Conservation (phyloP, 2,329 filamentous ascomycete species). For the Davidsoniella neocaledoniae region DNA sequence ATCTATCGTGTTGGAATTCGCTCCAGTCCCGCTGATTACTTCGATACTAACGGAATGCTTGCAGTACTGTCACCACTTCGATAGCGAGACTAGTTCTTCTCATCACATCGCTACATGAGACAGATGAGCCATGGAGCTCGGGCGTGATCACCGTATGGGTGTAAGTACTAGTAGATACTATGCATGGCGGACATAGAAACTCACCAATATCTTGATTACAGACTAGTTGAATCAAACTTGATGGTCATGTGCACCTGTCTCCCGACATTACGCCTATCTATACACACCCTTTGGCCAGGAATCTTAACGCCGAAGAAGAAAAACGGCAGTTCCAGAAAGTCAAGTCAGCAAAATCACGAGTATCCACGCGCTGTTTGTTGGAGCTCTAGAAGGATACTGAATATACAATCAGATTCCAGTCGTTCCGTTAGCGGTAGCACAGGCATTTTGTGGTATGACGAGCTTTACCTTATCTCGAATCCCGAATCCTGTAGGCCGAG, state of each 20-base stretch:
- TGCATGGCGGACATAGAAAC: not conserved
- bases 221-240: not conserved
- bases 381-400: too few species aligned
- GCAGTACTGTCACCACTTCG: not conserved
- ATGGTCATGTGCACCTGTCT: slow-evolving; percentile 2
- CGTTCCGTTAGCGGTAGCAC: too few species aligned
- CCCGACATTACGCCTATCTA: not conserved
- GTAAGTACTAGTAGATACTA: not conserved
- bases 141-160: not conserved
- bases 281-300: not conserved
- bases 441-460: too few species aligned
- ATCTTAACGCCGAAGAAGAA: too few species aligned
- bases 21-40: not conserved
- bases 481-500: too few species aligned
- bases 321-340: too few species aligned
- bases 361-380: too few species aligned
- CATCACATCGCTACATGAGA: not conserved
- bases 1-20: not conserved
- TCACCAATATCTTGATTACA: not conserved
- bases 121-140: not conserved
- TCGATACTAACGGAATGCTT: too few species aligned
- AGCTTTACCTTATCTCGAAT: too few species aligned
- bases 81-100: not conserved
- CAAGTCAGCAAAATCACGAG: too few species aligned
- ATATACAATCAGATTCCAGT: too few species aligned